phyloP scores from a whole-genome alignment of 192 early-diverging fungal species.

The Phlyctochytrium arcticum region DNA sequence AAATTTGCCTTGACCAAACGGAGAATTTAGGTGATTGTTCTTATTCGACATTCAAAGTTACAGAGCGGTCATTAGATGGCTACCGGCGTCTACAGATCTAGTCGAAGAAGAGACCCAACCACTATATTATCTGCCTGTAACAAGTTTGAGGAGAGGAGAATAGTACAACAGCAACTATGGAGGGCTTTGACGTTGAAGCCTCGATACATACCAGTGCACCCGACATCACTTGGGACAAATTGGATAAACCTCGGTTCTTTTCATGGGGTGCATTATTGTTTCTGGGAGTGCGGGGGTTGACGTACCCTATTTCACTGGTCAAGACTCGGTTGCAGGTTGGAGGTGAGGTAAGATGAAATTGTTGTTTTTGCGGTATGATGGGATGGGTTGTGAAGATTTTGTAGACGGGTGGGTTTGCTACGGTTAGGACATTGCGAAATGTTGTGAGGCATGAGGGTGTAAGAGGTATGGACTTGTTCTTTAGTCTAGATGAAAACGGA shows the following conservation, averaged over 20 bases:
- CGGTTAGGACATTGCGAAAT: neutral
- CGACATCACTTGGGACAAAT: neutral
- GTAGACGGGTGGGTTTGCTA: slow-evolving; percentile 12
- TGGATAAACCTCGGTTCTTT: slow-evolving; percentile 17
- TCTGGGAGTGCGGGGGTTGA: slow-evolving; percentile 8
- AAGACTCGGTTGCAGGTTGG: slow-evolving; percentile 26
- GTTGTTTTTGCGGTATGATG: neutral
- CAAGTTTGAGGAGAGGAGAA: too few relatives aligned
- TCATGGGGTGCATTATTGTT: slow-evolving; percentile 14
- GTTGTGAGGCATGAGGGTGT: slow-evolving; percentile 24
- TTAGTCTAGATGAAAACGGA: neutral
- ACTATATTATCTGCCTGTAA: too few relatives aligned
- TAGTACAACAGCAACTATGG: too few relatives aligned
- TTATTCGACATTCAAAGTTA: too few relatives aligned
- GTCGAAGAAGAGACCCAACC: too few relatives aligned
- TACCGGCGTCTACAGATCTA: too few relatives aligned
- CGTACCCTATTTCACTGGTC: slow-evolving; percentile 21
- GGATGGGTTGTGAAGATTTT: neutral
- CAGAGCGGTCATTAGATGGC: too few relatives aligned
- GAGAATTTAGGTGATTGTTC: too few relatives aligned
- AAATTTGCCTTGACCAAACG: too few relatives aligned
- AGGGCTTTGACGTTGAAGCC: too few relatives aligned
- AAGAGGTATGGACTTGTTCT: neutral
- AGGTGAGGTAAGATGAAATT: slow-evolving; percentile 9
- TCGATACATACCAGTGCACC: too few relatives aligned